phyloP scores from a whole-genome alignment of 495 filamentous ascomycete species.

The Daldinia decipiens region DNA sequence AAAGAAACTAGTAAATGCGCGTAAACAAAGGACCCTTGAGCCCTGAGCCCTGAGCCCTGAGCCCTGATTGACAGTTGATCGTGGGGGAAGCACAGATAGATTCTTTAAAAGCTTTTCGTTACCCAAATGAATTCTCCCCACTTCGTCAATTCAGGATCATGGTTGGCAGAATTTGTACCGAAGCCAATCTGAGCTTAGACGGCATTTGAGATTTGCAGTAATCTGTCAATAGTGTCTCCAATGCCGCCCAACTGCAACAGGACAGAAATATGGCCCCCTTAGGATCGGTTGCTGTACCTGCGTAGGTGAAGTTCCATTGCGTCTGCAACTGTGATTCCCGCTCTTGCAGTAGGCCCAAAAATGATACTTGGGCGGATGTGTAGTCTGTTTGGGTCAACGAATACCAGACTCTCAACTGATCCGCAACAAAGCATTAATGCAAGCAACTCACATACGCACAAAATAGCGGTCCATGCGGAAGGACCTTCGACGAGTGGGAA shows the following conservation, averaged over 20 bases:
- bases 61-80: constrained; percentile 29
- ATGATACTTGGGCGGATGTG: constrained; percentile 6
- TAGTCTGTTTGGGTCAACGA: constrained; percentile 31
- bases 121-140: constrained; percentile 7
- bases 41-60: constrained; percentile 13
- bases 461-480: constrained; percentile 31
- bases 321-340: constrained; percentile 35
- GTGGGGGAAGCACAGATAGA: constrained; percentile 32
- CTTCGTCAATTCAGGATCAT: not conserved
- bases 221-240: not conserved
- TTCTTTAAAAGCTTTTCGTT: constrained; percentile 16
- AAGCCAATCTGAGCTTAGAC: not conserved
- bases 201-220: not conserved
- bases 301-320: constrained; percentile 42
- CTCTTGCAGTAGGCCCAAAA: constrained; percentile 29
- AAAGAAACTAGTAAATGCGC: constrained; percentile 33
- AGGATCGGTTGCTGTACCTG: constrained; percentile 34
- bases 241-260: not conserved
- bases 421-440: constrained; percentile 28
- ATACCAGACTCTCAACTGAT: constrained; percentile 16
- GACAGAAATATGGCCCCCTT: not conserved
- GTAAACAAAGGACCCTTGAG: constrained; percentile 12
- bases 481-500: not conserved
- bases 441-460: constrained; percentile 35
- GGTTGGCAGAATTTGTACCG: not conserved